Percentiles rank a stretch among this genome's conserved stretches.
Evolutionary conservation across 768 basidiomycete species (phyloP).

Genomic region (Leccinellum rugosiceps): DNA sequence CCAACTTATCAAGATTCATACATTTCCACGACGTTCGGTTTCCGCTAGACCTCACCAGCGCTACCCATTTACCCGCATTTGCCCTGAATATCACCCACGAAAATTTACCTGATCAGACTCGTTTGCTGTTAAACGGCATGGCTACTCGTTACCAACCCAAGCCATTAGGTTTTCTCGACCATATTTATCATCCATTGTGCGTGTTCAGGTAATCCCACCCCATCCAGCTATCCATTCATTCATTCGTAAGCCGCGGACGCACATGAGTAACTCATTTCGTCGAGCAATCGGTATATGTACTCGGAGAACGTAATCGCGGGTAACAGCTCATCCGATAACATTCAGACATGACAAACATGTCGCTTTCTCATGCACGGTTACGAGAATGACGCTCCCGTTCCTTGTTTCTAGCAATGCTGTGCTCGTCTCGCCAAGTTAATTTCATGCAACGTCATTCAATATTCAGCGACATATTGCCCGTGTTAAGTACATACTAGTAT

Average conservation of each 20-base stretch:
- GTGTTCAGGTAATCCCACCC: neutral
- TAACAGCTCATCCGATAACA: constrained; percentile 9
- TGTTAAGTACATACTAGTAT: neutral
- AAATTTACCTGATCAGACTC: neutral
- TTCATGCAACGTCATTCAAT: neutral
- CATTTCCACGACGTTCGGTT: constrained; percentile 22
- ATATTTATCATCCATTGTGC: neutral
- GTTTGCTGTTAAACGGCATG: neutral
- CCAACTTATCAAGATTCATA: neutral
- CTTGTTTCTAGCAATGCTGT: neutral
- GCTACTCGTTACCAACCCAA: neutral
- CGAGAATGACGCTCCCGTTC: constrained; percentile 1
- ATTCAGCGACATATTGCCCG: neutral
- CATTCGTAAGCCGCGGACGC: neutral
- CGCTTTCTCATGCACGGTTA: neutral
- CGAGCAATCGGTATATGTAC: neutral
- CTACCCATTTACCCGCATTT: neutral
- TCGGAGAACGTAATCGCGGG: neutral
- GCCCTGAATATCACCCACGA: neutral
- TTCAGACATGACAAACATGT: constrained; percentile 13
- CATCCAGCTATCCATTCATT: neutral
- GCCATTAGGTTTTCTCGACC: neutral
- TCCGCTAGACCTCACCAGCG: neutral
- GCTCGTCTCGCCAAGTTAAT: neutral
- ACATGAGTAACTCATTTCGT: neutral